Evolutionary conservation across 306 rosid genomes (phyloP).

Genomic region (Alnus rubra): DNA sequence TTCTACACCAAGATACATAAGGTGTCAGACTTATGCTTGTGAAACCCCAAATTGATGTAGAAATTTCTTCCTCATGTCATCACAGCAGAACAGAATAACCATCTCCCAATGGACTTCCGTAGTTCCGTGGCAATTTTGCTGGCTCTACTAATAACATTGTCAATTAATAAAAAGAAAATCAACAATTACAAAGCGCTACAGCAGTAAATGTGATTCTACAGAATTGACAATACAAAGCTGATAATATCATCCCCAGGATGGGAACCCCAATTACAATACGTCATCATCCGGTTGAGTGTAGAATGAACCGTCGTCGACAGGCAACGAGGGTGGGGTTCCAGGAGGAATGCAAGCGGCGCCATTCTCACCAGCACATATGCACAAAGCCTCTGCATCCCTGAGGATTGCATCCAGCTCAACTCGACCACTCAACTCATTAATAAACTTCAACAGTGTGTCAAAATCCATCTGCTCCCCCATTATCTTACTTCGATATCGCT

Average conservation of each 20-base stretch:
- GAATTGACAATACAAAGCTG: neutral
- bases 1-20: no score
- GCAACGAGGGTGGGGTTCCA: slow-evolving; percentile 96
- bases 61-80: no score
- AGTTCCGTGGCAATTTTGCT: neutral
- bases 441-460: slow-evolving; percentile 90
- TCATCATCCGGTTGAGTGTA: slow-evolving; percentile 71
- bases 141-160: neutral
- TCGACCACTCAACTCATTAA: slow-evolving; percentile 86
- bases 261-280: slow-evolving; percentile 44
- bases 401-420: slow-evolving; percentile 73
- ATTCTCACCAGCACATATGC: slow-evolving; percentile 87
- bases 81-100: no score
- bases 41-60: no score
- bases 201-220: neutral
- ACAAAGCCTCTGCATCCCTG: slow-evolving; percentile 92
- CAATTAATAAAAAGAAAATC: neutral
- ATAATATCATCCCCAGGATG: neutral
- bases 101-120: neutral
- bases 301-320: slow-evolving; percentile 62
- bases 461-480: slow-evolving; percentile 96
- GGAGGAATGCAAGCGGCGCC: slow-evolving; percentile 95
- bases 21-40: no score
- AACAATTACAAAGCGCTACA: neutral
- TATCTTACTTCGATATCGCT: slow-evolving; percentile 74